Evolutionary conservation across 1,284 basidiomycete genomes (phyloP).

Genomic region (Boletus semigastroideus): DNA sequence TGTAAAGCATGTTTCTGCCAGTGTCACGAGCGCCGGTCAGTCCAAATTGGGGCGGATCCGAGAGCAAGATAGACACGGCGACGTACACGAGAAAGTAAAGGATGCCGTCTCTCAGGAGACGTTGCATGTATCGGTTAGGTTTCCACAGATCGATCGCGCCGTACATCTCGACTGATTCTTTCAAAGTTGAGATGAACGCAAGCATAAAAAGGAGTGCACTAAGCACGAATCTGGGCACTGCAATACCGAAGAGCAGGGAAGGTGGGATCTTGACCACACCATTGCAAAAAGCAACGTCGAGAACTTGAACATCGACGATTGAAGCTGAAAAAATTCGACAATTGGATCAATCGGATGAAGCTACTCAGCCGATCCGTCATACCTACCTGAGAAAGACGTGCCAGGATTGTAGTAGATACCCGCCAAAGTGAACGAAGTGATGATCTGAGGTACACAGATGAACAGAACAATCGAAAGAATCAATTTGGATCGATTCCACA

Average conservation of each 20-base stretch:
- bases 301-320: not conserved
- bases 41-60: too few relatives aligned
- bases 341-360: too few relatives aligned
- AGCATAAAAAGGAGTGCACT: not conserved
- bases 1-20: not conserved
- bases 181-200: not conserved
- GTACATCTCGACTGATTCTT: not conserved
- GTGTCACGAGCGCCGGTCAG: too few relatives aligned
- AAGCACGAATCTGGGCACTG: not conserved
- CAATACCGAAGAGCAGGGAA: not conserved
- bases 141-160: not conserved
- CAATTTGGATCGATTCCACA: slow-evolving; percentile 1
- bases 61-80: too few relatives aligned
- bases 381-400: not conserved
- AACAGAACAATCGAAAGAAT: not conserved
- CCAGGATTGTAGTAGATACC: slow-evolving; percentile 2
- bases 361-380: too few relatives aligned
- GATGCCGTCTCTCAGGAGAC: not conserved
- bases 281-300: not conserved
- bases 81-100: slow-evolving; percentile 17
- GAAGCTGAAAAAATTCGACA: not conserved
- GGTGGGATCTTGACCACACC: not conserved
- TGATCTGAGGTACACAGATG: not conserved
- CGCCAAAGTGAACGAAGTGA: not conserved
- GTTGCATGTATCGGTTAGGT: not conserved